Conservation (phyloP, 345 rosid genomes). For the Eucalyptus curtisii region DNA sequence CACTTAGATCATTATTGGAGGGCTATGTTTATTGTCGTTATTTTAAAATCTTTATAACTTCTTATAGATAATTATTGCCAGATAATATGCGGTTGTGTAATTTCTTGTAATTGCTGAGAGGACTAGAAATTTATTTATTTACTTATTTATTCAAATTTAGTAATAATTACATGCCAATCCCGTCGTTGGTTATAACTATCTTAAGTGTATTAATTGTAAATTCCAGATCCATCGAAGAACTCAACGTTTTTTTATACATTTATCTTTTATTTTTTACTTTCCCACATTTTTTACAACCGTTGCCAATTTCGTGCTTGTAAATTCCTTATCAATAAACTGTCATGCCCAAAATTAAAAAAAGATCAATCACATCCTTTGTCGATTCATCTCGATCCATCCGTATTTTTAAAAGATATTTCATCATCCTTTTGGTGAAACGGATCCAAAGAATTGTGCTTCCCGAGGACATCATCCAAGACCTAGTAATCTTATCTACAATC, state of each 20-base stretch:
- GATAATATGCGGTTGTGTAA: not conserved
- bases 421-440: not conserved
- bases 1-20: not conserved
- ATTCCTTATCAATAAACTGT: not conserved
- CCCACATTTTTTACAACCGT: not conserved
- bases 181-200: fast-evolving
- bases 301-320: not conserved
- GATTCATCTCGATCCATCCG: fast-evolving
- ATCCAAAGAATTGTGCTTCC: not conserved
- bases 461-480: not conserved
- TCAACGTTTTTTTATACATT: not conserved
- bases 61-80: not conserved
- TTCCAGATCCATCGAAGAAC: not conserved
- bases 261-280: not conserved
- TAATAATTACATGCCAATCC: not conserved
- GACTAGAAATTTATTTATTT: not conserved
- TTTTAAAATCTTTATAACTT: not conserved
- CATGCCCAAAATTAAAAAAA: not conserved
- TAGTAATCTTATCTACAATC: not conserved
- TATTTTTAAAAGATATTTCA: not conserved
- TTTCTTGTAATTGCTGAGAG: not conserved
- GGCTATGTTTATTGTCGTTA: not conserved
- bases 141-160: not conserved
- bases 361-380: fast-evolving
- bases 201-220: not conserved